Conservation (phyloP, 2,329 filamentous ascomycete genomes). For the Sporothrix dimorphospora region DNA sequence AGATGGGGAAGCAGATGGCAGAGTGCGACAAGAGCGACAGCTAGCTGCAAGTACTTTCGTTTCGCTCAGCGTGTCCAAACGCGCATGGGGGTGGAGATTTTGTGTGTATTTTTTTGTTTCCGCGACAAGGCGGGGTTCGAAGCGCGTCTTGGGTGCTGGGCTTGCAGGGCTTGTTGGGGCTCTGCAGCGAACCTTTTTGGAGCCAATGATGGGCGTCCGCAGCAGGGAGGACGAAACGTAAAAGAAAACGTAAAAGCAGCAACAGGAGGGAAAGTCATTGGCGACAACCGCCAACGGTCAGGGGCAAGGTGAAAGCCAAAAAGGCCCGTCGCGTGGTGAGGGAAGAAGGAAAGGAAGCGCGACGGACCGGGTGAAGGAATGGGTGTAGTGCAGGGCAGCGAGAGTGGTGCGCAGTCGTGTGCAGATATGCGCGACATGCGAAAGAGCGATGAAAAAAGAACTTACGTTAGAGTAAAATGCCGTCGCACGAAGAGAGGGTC, state of each 20-base stretch:
- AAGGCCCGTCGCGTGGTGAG: not conserved
- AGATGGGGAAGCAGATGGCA: no score
- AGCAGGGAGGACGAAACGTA: not conserved
- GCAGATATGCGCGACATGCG: not conserved
- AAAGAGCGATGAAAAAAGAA: not conserved
- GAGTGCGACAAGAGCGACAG: no score
- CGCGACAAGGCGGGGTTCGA: constrained; percentile 26
- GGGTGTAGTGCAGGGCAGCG: not conserved
- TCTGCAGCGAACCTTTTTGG: no score
- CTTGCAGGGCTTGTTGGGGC: not conserved
- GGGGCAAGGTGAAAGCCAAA: not conserved
- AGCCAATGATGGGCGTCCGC: no score
- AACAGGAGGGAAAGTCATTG: not conserved
- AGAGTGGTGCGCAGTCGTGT: not conserved
- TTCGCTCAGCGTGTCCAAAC: no score
- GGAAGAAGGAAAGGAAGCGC: not conserved
- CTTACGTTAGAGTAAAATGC: not conserved
- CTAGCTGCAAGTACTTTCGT: not conserved
- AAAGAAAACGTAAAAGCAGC: not conserved
- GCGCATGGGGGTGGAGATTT: not conserved
- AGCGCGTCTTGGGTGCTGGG: constrained; percentile 14
- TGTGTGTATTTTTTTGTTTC: not conserved
- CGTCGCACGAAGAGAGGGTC: constrained; percentile 4
- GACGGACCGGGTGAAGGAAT: constrained; percentile 7
- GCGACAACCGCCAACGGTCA: not conserved